Base-by-base conservation (phyloP, 352 stramenopile genomes). In the Achlya hypogyna region DNA sequence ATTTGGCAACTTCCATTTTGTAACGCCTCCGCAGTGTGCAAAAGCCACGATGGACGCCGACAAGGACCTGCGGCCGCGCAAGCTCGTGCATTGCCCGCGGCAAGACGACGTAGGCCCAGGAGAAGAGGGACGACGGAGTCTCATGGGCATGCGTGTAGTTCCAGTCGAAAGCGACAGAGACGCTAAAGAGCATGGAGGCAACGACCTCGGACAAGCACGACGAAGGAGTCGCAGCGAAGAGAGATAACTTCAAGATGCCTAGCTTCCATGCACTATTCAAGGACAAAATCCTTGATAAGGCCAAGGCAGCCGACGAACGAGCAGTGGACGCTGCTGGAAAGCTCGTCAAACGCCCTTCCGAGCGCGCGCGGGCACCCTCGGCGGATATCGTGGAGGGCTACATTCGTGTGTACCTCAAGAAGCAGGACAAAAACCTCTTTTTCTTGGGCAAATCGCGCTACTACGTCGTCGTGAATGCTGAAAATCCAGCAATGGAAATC, bases 381-480 rank as follows among this genome's bases (percentile, higher is more conserved):
- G 18, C 25, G 2, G 49, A 56, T 10, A n/a, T 56, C 25, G 31
- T 56, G 10, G 49, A 56, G 25, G 49, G 49, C 25, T 56, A 38
- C 49, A 38, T 56, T 12, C 25, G 49, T 16, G 49, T 92, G 51
- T 79, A 89, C 59, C 65, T 77, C 40, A 89, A 89, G 72, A 88
- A 88, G 29, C 77, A 87, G 52, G 72, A 87, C 45, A 90, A 88
- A 62, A 78, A 72, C 72, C 75, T 51, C 59, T 69, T 77, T 45
- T 67, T 67, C 42, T 29, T 58, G 20, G 60, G 23, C 60, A 67
- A 67, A 34, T 42, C 60, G n/a, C 43, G 51, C 16, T 67, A 58
- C 51, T 49, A 34, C 51, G 60, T 67, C 22, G 60, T 67, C 22
- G 60, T 52, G 18, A 25, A 58, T 22, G 47, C 42, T n/a, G 43